A percentile compares a stretch with the other conserved stretches of the same genome.
Conservation (phyloP, 1,139 yeast species). For the Blastobotrys ciferrii region DNA sequence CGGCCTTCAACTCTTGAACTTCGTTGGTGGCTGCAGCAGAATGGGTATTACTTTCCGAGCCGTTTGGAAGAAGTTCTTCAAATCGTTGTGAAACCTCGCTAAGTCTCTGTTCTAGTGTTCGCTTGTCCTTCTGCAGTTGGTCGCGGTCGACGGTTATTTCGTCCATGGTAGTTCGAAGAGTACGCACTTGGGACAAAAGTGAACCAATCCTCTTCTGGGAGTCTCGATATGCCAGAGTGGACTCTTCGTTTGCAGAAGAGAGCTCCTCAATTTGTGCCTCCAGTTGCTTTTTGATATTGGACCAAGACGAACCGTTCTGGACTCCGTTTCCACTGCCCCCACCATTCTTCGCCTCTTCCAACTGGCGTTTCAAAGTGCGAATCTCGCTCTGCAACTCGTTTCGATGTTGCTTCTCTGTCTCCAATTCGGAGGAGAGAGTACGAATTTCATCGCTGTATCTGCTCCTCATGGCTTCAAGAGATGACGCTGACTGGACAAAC, state of each 20-base stretch:
- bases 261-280: conserved; percentile 54
- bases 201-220: conserved; percentile 39
- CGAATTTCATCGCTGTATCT: conserved; percentile 56
- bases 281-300: conserved; percentile 47
- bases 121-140: conserved; percentile 38
- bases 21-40: conserved; percentile 17
- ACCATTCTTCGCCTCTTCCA: conserved; percentile 21
- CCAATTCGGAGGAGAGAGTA: conserved; percentile 56
- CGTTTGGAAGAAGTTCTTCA: conserved; percentile 28
- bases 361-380: conserved; percentile 43
- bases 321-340: conserved; percentile 10
- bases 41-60: conserved; percentile 10
- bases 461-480: conserved; percentile 37
- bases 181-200: conserved; percentile 36
- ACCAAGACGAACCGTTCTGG: conserved; percentile 32
- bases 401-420: conserved; percentile 49
- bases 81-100: conserved; percentile 31
- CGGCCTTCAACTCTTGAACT: conserved; percentile 23
- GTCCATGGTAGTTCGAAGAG: conserved; percentile 36
- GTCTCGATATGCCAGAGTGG: conserved; percentile 39
- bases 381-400: conserved; percentile 55
- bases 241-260: conserved; percentile 48
- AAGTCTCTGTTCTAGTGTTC: conserved; percentile 38
- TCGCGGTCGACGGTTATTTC: conserved; percentile 40
- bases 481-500: conserved; percentile 26